A percentile compares a stretch with the other conserved stretches of the same genome.
Evolutionary conservation across 2,329 filamentous ascomycete genomes (phyloP).

Genomic region (Epicoccum nigrum): DNA sequence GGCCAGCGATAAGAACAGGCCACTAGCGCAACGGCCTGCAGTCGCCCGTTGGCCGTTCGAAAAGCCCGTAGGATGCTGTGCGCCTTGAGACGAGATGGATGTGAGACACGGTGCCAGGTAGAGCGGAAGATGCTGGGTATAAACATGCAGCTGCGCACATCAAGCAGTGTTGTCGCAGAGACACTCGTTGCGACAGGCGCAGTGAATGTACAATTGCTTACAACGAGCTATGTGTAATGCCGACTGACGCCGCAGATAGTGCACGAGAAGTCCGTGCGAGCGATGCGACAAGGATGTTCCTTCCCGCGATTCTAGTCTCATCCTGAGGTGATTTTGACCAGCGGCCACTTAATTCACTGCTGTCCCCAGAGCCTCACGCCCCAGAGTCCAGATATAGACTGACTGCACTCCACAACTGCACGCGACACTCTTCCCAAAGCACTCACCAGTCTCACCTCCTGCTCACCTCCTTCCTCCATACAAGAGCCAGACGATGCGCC

Average conservation of each 20-base stretch:
- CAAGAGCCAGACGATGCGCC: constrained; percentile 25
- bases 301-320: background rate
- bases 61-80: background rate
- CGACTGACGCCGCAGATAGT: constrained; percentile 11
- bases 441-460: background rate
- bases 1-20: constrained; percentile 35
- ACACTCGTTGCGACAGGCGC: background rate
- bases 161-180: background rate
- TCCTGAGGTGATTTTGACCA: constrained; percentile 9
- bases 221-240: constrained; percentile 10
- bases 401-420: constrained; percentile 22
- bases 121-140: background rate
- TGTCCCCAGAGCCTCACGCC: constrained; percentile 18
- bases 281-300: constrained; percentile 11
- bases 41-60: constrained; percentile 8
- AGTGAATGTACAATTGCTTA: constrained; percentile 2
- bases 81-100: background rate
- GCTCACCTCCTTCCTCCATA: background rate
- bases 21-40: constrained; percentile 9
- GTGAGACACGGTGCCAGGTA: background rate
- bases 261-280: constrained; percentile 6
- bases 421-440: constrained; percentile 23
- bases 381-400: constrained; percentile 10
- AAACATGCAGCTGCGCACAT: background rate
- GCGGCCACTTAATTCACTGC: constrained; percentile 17